Evolutionary conservation across 257 asterid genomes (phyloP).

Genomic region (Craterostigma plantagineum): DNA sequence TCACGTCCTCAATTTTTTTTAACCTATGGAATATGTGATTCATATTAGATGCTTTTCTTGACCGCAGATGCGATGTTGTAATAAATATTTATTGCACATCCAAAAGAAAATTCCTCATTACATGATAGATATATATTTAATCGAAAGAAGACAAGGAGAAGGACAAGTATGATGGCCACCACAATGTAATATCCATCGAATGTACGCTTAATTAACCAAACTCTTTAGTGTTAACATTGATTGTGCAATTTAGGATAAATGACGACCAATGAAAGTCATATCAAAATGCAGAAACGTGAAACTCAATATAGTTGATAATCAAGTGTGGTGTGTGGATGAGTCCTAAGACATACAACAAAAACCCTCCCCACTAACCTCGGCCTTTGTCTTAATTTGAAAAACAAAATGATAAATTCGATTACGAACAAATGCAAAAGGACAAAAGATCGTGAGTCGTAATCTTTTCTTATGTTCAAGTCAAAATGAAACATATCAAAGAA

Average conservation of each 20-base stretch:
- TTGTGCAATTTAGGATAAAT: conserved; percentile 5
- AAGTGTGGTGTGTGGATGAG: conserved; percentile 3
- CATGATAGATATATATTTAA: neutral
- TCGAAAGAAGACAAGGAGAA: neutral
- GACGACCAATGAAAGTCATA: conserved; percentile 10
- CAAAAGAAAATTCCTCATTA: neutral
- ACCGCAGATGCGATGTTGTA: too few relatives aligned
- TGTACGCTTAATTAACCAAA: conserved; percentile 1
- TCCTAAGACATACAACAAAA: conserved; percentile 3
- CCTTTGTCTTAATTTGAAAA: neutral
- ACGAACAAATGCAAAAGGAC: neutral
- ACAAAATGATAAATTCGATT: neutral
- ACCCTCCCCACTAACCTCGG: conserved; percentile 6
- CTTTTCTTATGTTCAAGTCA: conserved; percentile 1
- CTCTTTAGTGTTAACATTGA: neutral
- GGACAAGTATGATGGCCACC: conserved; percentile 13
- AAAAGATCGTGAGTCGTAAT: neutral
- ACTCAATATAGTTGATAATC: neutral
- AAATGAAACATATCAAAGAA: conserved; percentile 1
- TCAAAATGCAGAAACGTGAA: conserved; percentile 3
- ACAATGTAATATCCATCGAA: conserved; percentile 10
- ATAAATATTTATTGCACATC: neutral
- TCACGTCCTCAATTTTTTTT: too few relatives aligned
- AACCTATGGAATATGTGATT: too few relatives aligned
- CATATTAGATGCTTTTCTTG: too few relatives aligned